Base-by-base conservation (phyloP, 2,329 filamentous ascomycete genomes). In the Penicillium sp. region DNA sequence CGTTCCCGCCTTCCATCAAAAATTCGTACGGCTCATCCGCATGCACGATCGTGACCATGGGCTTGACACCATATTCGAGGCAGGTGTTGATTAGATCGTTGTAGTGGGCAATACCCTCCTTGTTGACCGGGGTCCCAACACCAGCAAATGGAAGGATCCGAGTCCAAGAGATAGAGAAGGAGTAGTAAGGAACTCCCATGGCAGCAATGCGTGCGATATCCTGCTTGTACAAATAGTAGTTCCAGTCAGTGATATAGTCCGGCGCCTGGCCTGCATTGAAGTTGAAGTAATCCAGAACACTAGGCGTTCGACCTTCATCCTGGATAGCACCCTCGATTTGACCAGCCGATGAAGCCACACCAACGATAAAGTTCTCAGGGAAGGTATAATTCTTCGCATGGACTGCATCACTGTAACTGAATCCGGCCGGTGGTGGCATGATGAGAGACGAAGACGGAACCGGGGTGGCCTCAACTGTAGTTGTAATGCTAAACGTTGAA, bases 221-320 rank as follows among this genome's bases (percentile, higher is more conserved):
- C 19, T 56, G 3, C 42, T 56, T 56, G 42, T 56, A 56, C 19
- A 56, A 19, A 33, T 43, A 56, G 40, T 56, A 56, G 28, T 56
- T 56, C 53, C 28, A 33, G 28, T 56, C 40, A 19, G 53, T 46
- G 16, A 56, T 33, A 14, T 56, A 46, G 30, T 56, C 53, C 40
- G 37, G 30, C 0, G 53, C n/a, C 53, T 56, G 53, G 19, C n/a
- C 28, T 6, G 40, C n/a, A 35, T 46, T 22, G n/a, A 33, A 22
- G 26, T 37, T 45, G 45, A 48, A 48, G 45, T 48, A 48, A n/a
- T 48, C 45, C 45, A 48, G 45, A 30, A 48, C 45, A 48, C 45
- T 48, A 19, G 45, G 45, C 10, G 45, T 48, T 6, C 45, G 45
- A 11, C 45, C 45, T 16, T 48, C 45, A 19, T 48, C 45, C 45